Evolutionary conservation across 805 yeast genomes (phyloP), one percentile per base, ranked within the genome.

Genomic region (Candida sanyiensis): DNA sequence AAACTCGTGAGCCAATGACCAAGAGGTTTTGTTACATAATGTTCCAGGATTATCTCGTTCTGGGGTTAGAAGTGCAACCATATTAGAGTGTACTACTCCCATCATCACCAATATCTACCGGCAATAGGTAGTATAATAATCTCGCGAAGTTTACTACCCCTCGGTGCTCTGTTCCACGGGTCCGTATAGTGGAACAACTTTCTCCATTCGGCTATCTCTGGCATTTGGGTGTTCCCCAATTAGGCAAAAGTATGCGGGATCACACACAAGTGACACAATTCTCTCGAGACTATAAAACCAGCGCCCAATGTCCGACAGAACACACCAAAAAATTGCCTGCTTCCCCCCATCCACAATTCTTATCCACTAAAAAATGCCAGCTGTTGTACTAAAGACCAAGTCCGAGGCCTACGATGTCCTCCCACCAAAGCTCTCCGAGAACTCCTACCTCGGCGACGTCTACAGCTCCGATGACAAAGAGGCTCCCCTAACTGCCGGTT

Each of bases 381-480:
- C 37, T 22, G 17, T 38, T 17, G 28, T 56, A 51, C 69, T 72
- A 63, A 66, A 68, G 54, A 70, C 80, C 58, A 61, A 65, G 36
- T 66, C 66, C 34, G 77, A 74, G 56, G 80, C 74, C 38, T 72
- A 69, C 62, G 70, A 64, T 15, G 62, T 71, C 45, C 69, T 66
- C 56, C 85, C 83, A 49, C 78, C 84, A 40, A 69, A 67, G 32
- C 72, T 80, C 46, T 77, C 83, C 39, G 71, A 67, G 63, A 80
- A 78, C 63, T 70, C 87, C 8, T 80, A 70, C 67, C 68, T 80
- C 48, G 81, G 83, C 31, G 87, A 80, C 56, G 63, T 70, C 45
- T 70, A 73, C 63, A 64, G 76, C 26, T 73, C 82, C 16, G 79
- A 72, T 25, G 77, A 77, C 39, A 73, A 70, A 44, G 62, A 73